Evolutionary conservation across 2,329 filamentous ascomycete genomes (phyloP), one percentile per base, ranked within the genome.

Genomic region (Mycocentrospora acerina): DNA sequence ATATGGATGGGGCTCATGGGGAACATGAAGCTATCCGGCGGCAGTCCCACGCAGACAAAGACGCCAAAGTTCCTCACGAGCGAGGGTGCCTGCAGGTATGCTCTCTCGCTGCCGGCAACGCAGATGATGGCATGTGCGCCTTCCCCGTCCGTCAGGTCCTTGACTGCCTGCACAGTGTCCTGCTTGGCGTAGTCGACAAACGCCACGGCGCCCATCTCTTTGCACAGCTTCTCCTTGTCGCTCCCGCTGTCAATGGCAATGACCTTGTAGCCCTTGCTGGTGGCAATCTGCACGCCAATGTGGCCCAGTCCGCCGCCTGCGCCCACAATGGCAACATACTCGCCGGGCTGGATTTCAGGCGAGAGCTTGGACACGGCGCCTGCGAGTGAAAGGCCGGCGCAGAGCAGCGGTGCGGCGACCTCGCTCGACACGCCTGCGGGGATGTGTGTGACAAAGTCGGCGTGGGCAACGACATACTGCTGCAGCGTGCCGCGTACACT

Each of bases 331-430:
- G 86, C 89, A 11, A 95, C 81, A 15, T 75, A 83, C 64, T 93
- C 81, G 14, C 88, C 88, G 2, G 87, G 80, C 32, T 78, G 73
- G 18, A 79, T 82, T 31, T 81, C 82, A 0, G 87, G 88, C 66
- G 89, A 85, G 11, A 85, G 85, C 72, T 90, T 91, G 74, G 91
- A 93, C 40, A 91, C 87, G 2, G 87, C 76, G 0, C 89, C 88
- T 1, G 89, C 94, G 27, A 95, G 72, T 17, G 88, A 66, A 15
- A 67, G 30, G 11, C 64, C 62, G 14, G 64, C 64, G 29, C 64
- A 67, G 2, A 67, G 50, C 19, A 67, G 42, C 17, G 64, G 64
- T 5, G 64, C 64, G 1, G 62, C 63, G 8, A 67, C 53, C 37
- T 67, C 63, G 38, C 60, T 64, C 40, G 58, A 51, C 8, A 67